phyloP scores from a whole-genome alignment of 371 early-diverging fungal genomes.

The Choanephora cucurbitarum region DNA sequence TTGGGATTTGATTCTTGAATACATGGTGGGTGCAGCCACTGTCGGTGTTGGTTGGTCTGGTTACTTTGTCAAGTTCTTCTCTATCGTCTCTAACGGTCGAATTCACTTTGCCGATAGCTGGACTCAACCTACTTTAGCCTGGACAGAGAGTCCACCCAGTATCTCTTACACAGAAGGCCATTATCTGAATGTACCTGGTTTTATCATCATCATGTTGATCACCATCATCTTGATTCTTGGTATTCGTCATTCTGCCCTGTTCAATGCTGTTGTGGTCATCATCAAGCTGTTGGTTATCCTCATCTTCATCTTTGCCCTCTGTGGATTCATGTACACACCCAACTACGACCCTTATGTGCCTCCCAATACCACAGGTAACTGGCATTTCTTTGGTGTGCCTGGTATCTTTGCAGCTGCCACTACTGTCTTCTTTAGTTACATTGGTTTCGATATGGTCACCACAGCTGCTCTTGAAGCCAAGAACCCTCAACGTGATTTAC shows the following conservation, averaged over 20 bases:
- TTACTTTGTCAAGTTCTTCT: constrained; percentile 72
- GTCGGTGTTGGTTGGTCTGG: constrained; percentile 78
- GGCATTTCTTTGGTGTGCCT: constrained; percentile 64
- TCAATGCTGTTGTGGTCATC: constrained; percentile 71
- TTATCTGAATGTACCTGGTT: constrained; percentile 77
- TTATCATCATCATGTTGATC: constrained; percentile 62
- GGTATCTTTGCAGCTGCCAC: constrained; percentile 80
- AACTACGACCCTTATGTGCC: constrained; percentile 88
- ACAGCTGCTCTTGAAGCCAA: constrained; percentile 87
- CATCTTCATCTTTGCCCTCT: constrained; percentile 76
- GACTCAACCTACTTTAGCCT: constrained; percentile 67
- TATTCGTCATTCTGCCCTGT: constrained; percentile 69
- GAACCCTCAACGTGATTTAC: constrained; percentile 82
- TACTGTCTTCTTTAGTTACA: constrained; percentile 86
- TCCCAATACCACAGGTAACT: constrained; percentile 43
- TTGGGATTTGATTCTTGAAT: constrained; percentile 87
- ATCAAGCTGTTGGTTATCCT: constrained; percentile 77
- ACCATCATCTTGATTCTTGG: constrained; percentile 67
- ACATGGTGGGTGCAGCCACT: constrained; percentile 76
- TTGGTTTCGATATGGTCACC: constrained; percentile 89
- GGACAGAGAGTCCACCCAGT: constrained; percentile 43
- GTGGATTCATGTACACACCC: constrained; percentile 60
- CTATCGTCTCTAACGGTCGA: constrained; percentile 52
- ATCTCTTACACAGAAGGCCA: constrained; percentile 50
- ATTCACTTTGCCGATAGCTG: constrained; percentile 47